Evolutionary conservation across 768 basidiomycete species (phyloP).

Genomic region (Baorangia bicolor): DNA sequence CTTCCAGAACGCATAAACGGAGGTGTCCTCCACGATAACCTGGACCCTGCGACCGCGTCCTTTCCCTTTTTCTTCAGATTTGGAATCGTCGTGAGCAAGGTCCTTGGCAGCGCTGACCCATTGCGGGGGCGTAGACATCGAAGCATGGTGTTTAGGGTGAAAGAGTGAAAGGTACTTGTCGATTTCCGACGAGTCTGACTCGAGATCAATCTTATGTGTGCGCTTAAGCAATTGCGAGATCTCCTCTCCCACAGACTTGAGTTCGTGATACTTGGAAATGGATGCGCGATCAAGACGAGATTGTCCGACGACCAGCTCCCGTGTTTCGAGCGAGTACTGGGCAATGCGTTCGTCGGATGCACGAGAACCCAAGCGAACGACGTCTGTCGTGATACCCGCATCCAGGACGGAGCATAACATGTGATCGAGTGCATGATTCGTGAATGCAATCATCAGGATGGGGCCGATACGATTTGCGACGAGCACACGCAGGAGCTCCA

Average conservation of each 20-base stretch:
- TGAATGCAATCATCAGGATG: constrained; percentile 62
- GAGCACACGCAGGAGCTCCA: constrained; percentile 69
- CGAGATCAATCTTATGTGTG: constrained; percentile 34
- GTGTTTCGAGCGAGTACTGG: constrained; percentile 56
- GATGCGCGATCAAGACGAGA: constrained; percentile 41
- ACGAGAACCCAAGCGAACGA: constrained; percentile 70
- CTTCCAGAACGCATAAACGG: constrained; percentile 54
- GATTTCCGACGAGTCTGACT: constrained; percentile 39
- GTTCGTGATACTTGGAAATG: constrained; percentile 32
- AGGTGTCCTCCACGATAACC: constrained; percentile 20
- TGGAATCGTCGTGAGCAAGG: constrained; percentile 15
- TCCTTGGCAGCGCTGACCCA: constrained; percentile 41
- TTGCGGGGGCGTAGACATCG: constrained; percentile 43
- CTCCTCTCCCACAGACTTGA: constrained; percentile 46
- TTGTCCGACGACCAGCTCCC: constrained; percentile 46
- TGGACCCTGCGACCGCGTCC: constrained; percentile 29
- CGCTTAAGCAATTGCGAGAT: constrained; percentile 48
- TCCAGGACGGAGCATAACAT: constrained; percentile 66
- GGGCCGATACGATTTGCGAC: constrained; percentile 50
- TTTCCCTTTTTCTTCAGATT: constrained; percentile 35
- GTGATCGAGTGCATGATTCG: constrained; percentile 80
- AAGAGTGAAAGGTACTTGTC: constrained; percentile 41
- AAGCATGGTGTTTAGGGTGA: constrained; percentile 48
- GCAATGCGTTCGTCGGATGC: constrained; percentile 60
- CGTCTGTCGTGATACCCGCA: constrained; percentile 55